Base-by-base conservation (phyloP, 2,329 filamentous ascomycete species). In the Xylariaceae sp. region DNA sequence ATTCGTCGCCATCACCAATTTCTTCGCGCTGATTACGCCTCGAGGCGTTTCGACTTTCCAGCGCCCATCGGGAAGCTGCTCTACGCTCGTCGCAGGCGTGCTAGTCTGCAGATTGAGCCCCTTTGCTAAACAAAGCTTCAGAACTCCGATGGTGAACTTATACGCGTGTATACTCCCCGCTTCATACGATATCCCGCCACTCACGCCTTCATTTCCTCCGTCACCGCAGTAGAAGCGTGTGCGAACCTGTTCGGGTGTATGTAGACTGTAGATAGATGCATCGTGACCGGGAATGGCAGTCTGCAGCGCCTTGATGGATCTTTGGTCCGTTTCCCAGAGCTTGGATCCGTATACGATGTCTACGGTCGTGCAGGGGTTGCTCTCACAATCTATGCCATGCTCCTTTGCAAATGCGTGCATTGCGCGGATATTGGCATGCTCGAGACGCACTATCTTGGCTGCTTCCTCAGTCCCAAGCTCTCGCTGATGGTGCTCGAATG, bases 291-390 rank as follows among this genome's bases (percentile, higher is more conserved):
- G 71, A 60, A 80, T 68, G 3, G 68, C 66, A 10, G 62, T 65
- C 22, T 66, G 68, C 72, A 82, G 76, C 5, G 71, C 64, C 4
- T 64, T 58, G 14, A 81, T 70, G 3, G 72, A 69, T 14, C 58
- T 53, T 19, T 65, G 58, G 1, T 73, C 71, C 2, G 58, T 48
- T 5, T 62, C 60, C 67, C 74, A 76, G 43, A 73, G 66, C 9
- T 50, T 61, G 15, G 66, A 51, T 50, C 82, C 77, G 59, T 82
- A 83, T 31, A 83, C 68, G 2, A 83, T 66, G 60, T 85, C 81
- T 2, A 82, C 71, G 0, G 82, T 85, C 19, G 73, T 68, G 55
- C 78, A 76, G 10, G 72, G 61, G 35, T 66, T 59, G 44, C 72
- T 75, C 57, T 83, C 81, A 58, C 78, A 74, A 11, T 67, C 61